Evolutionary conservation across 139 green algal species (phyloP), one percentile per base, ranked within the genome.

Genomic region (Chlamydomonas incerta): DNA sequence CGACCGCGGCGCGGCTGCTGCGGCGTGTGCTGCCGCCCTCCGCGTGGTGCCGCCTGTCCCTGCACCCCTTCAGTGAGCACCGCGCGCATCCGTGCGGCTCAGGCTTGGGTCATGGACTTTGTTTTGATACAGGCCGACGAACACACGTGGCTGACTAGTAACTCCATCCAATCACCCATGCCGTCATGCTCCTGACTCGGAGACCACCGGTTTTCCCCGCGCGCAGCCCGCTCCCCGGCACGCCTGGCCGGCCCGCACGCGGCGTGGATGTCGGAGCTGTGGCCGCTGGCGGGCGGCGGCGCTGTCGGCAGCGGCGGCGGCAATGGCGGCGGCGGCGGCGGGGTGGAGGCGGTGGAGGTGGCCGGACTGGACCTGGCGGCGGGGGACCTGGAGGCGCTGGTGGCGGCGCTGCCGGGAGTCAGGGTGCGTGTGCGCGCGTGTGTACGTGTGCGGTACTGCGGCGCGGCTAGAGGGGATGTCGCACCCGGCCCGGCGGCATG

Each of bases 181-280:
- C n/a, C n/a, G n/a, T n/a, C n/a, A n/a, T n/a, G n/a, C n/a, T n/a
- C n/a, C n/a, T n/a, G n/a, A n/a, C n/a, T n/a, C n/a, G n/a, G n/a
- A n/a, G n/a, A n/a, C n/a, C n/a, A n/a, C n/a, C n/a, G n/a, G n/a
- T n/a, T n/a, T n/a, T n/a, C 41, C 41, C 41, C 41, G 41, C 8
- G 41, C 41, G 41, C 41, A 50, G 26, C 23, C 29, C 41, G 60
- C 35, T 62, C 62, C 23, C 37, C 58, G 75, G 58, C 75, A 15
- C 31, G 17, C 33, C 75, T 82, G 60, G n/a, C 29, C 23, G 60
- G 60, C 8, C 75, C 75, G 28, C 75, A 82, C 23, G 75, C 75
- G 35, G 75, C 18, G 23, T 82, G 75, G 75, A 9, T 82, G 75
- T 24, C 50, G 26, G 58, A 82, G 60, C 35, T 82, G 75, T 62